phyloP scores from a whole-genome alignment of 257 asterid species.

The Solanum sejunctum region DNA sequence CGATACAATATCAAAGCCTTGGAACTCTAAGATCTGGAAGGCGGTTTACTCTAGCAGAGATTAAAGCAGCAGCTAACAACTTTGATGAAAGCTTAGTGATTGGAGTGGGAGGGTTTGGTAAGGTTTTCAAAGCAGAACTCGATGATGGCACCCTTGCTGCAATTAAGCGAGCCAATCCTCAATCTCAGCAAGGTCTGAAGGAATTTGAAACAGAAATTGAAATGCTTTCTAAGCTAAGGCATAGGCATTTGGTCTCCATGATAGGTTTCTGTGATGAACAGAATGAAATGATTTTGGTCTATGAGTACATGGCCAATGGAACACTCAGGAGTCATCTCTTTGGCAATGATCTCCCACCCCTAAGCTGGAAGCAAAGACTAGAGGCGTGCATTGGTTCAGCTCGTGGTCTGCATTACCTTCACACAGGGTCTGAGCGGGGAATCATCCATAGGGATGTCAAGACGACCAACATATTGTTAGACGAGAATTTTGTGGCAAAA shows the following conservation, averaged over 20 bases:
- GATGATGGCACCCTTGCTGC: conserved; percentile 53
- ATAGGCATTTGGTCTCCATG: conserved; percentile 71
- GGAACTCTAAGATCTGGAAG: conserved; percentile 47
- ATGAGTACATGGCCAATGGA: conserved; percentile 86
- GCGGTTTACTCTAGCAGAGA: conserved; percentile 58
- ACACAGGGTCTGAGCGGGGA: conserved; percentile 76
- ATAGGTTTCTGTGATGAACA: conserved; percentile 85
- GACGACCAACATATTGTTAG: conserved; percentile 75
- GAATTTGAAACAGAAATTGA: conserved; percentile 87
- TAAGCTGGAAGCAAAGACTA: conserved; percentile 71
- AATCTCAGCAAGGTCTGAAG: conserved; percentile 71
- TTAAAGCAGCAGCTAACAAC: conserved; percentile 48
- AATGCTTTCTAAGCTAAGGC: conserved; percentile 68
- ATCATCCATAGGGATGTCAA: conserved; percentile 79
- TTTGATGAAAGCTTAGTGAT: conserved; percentile 65
- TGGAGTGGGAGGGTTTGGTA: conserved; percentile 89
- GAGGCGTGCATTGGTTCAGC: conserved; percentile 79
- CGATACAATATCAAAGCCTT: conserved; percentile 16
- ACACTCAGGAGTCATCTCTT: conserved; percentile 70
- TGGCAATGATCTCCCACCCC: conserved; percentile 48
- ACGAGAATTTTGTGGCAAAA: conserved; percentile 58
- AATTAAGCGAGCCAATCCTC: conserved; percentile 70
- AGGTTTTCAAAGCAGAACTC: conserved; percentile 66
- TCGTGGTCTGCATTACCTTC: conserved; percentile 78
- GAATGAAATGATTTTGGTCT: conserved; percentile 78